Base-by-base conservation (phyloP, 1,139 yeast genomes). In the Saccharomycopsis hybrid region DNA sequence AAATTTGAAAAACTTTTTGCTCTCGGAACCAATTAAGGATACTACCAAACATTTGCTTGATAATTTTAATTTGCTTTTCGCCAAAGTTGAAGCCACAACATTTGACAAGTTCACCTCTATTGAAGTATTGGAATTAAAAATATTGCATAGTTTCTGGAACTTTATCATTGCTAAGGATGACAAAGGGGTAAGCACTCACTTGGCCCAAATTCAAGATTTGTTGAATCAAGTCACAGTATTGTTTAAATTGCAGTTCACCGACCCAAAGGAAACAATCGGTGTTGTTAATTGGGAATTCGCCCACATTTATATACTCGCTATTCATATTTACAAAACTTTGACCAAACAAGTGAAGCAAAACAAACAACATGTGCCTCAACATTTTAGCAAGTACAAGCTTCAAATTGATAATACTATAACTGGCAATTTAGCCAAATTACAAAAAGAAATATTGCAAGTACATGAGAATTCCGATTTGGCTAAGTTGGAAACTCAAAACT, bases 121-220 rank as follows among this genome's bases (percentile, higher is more conserved):
- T 29, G 55, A 52, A 42, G 4, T 18, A 2, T 40, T 44, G 9
- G 51, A 49, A 31, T 8, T 47, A 4, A 13, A 43, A 18, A 13
- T 47, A 28, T 50, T 27, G 30, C 29, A 18, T 7, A 39, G 30
- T 25, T 43, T 50, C 41, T 47, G 50, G 50, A 36, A 44, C 4
- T 44, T 30, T 8, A 37, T 33, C 13, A 24, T 25, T 27, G 8
- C 24, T n/a, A 25, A 13, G n/a, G 18, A 28, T 13, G 18, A 25
- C 8, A 32, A 2, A 3, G 31, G n/a, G 3, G 36, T 7, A 25
- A 29, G 9, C 4, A 38, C 30, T 36, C 29, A 31, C 11, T 40
- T 43, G 36, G 8, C 27, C 11, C 28, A 28, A 9, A n/a, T 47
- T 31, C 24, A 32, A 11, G 41, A 43, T 3, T 29, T 32, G 9